Evolutionary conservation across 805 yeast species (phyloP).

Genomic region (Komagataella phaffii): DNA sequence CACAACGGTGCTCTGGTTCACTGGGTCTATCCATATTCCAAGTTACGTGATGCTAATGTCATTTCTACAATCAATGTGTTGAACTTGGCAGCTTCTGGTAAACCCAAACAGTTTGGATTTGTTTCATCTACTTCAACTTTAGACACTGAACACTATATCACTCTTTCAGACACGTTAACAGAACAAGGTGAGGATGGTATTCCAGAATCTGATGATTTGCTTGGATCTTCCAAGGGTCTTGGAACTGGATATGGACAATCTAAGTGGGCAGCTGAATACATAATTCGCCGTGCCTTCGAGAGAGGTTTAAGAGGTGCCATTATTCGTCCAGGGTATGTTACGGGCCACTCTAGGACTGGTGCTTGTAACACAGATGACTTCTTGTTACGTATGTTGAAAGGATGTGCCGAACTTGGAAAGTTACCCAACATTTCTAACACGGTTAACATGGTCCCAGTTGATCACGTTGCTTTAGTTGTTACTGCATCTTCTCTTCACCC

Average conservation of each 20-base stretch:
- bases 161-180: slow-evolving; percentile 57
- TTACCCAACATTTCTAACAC: slow-evolving; percentile 79
- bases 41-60: slow-evolving; percentile 87
- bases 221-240: slow-evolving; percentile 72
- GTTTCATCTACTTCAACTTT: slow-evolving; percentile 93
- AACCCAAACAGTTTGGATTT: slow-evolving; percentile 76
- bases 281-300: slow-evolving; percentile 78
- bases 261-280: slow-evolving; percentile 93
- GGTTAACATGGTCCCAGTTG: slow-evolving; percentile 96
- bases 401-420: slow-evolving; percentile 76
- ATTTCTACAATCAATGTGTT: slow-evolving; percentile 75
- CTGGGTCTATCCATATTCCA: slow-evolving; percentile 94
- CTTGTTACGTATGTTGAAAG: slow-evolving; percentile 87
- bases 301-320: slow-evolving; percentile 81
- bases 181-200: slow-evolving; percentile 60
- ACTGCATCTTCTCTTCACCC: slow-evolving; percentile 77
- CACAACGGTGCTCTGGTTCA: slow-evolving; percentile 98
- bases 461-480: slow-evolving; percentile 89
- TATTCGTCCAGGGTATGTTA: slow-evolving; percentile 91
- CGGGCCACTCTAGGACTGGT: slow-evolving; percentile 77
- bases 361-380: slow-evolving; percentile 94
- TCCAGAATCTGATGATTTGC: slow-evolving; percentile 69
- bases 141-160: slow-evolving; percentile 72
- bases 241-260: slow-evolving; percentile 95
- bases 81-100: slow-evolving; percentile 64